Conservation (phyloP, 805 yeast genomes). For the Saccharomycopsis vini region DNA sequence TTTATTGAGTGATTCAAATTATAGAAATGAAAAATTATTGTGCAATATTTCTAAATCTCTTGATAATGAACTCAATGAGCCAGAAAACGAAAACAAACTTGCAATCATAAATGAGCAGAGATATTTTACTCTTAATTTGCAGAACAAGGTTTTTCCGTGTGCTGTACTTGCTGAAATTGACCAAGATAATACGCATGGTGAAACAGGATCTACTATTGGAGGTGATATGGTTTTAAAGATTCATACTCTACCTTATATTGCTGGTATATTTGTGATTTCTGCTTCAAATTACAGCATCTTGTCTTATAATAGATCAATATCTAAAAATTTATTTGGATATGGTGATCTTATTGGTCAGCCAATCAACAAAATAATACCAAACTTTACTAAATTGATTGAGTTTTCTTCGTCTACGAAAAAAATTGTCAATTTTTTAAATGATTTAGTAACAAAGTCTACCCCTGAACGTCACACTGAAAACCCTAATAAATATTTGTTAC, state of each 20-base stretch:
- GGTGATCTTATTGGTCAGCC: constrained; percentile 34
- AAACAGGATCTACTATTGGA: too few species aligned
- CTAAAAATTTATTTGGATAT: constrained; percentile 70
- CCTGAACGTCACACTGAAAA: constrained; percentile 11
- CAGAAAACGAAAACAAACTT: constrained; percentile 21
- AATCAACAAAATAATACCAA: constrained; percentile 54
- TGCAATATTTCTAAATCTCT: constrained; percentile 11
- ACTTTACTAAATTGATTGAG: constrained; percentile 41
- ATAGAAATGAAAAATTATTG: constrained; percentile 11
- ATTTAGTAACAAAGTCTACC: constrained; percentile 11
- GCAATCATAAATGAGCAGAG: constrained; percentile 45
- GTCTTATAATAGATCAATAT: constrained; percentile 73
- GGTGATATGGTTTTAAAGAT: constrained; percentile 52
- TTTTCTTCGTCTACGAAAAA: constrained; percentile 26
- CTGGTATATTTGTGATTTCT: constrained; percentile 72
- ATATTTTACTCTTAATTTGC: constrained; percentile 47
- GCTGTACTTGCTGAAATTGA: constrained; percentile 49
- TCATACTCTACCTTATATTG: constrained; percentile 75
- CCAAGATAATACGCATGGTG: neutral
- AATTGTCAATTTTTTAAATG: constrained; percentile 22
- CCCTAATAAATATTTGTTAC: constrained; percentile 24
- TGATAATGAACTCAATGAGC: neutral
- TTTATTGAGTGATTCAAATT: constrained; percentile 11
- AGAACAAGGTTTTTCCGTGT: constrained; percentile 48
- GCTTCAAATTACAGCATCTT: constrained; percentile 37